phyloP scores from a whole-genome alignment of 2,329 filamentous ascomycete genomes.

The Escovopsis sp. region DNA sequence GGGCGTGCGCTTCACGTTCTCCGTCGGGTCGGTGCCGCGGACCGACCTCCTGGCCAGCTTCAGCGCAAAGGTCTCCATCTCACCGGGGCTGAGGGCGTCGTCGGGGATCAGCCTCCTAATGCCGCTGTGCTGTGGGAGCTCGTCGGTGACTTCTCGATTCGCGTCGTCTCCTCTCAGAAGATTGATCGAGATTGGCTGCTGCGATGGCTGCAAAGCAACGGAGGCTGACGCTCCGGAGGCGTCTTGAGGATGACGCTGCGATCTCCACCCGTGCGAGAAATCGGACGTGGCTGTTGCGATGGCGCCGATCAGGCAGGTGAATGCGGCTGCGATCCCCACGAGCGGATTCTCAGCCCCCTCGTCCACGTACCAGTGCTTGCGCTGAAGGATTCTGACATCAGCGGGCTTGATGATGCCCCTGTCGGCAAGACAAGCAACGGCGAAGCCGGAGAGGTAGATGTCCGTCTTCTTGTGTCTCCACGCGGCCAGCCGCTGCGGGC shows the following conservation, averaged over 20 bases:
- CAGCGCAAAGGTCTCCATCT: constrained; percentile 15
- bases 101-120: constrained; percentile 1
- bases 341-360: constrained; percentile 50
- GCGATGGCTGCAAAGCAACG: not conserved
- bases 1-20: constrained; percentile 5
- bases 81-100: constrained; percentile 7
- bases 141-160: not conserved
- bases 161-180: not conserved
- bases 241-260: not conserved
- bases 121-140: not conserved
- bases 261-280: constrained; percentile 8
- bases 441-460: constrained; percentile 45
- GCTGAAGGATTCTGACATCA: constrained; percentile 35
- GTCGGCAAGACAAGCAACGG: constrained; percentile 40
- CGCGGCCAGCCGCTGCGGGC: constrained; percentile 40
- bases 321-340: constrained; percentile 46
- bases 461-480: constrained; percentile 46
- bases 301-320: constrained; percentile 49
- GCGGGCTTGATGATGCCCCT: constrained; percentile 38
- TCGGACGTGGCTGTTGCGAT: constrained; percentile 37
- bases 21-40: constrained; percentile 31
- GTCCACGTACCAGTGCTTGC: constrained; percentile 45
- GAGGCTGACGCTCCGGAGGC: not conserved
- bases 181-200: not conserved
- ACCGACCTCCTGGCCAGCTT: constrained; percentile 19